Evolutionary conservation across 2,329 filamentous ascomycete genomes (phyloP), one percentile per base, ranked within the genome.

Genomic region (Fusarium albosuccineum): DNA sequence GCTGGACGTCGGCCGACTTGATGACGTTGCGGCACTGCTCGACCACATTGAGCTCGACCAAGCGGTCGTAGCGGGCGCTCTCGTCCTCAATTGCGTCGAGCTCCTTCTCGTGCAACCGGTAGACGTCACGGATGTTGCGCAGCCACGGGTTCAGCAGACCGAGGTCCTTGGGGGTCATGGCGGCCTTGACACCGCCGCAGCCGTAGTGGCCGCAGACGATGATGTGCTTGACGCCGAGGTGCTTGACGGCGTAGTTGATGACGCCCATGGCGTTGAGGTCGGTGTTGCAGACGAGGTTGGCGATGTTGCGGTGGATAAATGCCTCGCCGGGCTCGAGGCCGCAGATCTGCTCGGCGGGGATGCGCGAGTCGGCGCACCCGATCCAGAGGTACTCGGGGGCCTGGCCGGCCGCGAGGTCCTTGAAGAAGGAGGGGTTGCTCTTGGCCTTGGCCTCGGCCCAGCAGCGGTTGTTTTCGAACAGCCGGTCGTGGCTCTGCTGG

Each of bases 221-320:
- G 71, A 93, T 91, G 83, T 93, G 91, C 83, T 93, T 93, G 77
- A 93, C 91, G 76, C 92, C 86, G 40, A 97, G 86, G 78, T 95
- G 89, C 72, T 86, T 84, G 67, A 97, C 93, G 67, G 93, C 92
- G 77, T 94, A 97, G 77, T 96, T 90, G 80, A 97, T 92, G 73
- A 97, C 93, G 77, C 87, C 87, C 77, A 92, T 89, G 50, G 90
- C 89, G 79, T 90, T 94, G 74, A 97, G 86, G 77, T 97, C 94
- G 67, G 89, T 90, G 76, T 90, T 88, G 81, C 89, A 89, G 59
- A 97, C 86, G 68, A 97, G 86, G 83, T 97, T 97, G 81, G 93
- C 94, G 79, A 97, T 97, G 76, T 97, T 97, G 80, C 94, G 92
- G 85, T 97, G 93, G 70, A 97, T 91, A 79, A 97, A 97, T 73